phyloP scores from a whole-genome alignment of 768 basidiomycete species.

The Wakefieldia striispora region DNA sequence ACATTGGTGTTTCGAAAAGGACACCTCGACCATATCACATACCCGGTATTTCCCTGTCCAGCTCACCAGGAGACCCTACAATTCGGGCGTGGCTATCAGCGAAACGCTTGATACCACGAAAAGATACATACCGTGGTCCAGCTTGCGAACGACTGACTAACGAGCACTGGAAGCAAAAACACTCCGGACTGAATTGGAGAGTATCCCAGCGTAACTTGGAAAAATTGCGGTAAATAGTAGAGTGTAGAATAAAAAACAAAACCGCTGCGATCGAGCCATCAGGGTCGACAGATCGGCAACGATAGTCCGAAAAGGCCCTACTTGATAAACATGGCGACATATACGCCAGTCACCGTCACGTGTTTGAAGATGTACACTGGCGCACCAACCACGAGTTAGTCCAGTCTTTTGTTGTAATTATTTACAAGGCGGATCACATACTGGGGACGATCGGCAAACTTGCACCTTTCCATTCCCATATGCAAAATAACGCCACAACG shows the following conservation, averaged over 20 bases:
- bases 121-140: conserved; percentile 46
- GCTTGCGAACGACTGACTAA: conserved; percentile 60
- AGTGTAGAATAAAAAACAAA: conserved; percentile 62
- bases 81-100: neutral
- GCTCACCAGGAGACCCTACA: conserved; percentile 58
- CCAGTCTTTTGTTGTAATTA: neutral
- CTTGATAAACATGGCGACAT: conserved; percentile 70
- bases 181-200: conserved; percentile 62
- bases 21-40: conserved; percentile 4
- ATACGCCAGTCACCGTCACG: conserved; percentile 63
- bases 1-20: neutral
- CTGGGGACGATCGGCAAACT: conserved; percentile 71
- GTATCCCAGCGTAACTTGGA: conserved; percentile 69
- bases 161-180: conserved; percentile 66
- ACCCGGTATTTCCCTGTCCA: conserved; percentile 64
- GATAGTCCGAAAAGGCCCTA: conserved; percentile 22
- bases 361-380: conserved; percentile 75
- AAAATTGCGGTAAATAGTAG: conserved; percentile 74
- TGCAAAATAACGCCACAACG: conserved; percentile 55
- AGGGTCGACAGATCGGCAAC: neutral
- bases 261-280: conserved; percentile 36
- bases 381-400: neutral
- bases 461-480: conserved; percentile 74
- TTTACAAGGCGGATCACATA: conserved; percentile 27
- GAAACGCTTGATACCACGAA: neutral